Evolutionary conservation across 2,329 filamentous ascomycete genomes (phyloP).

Genomic region (Ciborinia camelliae): DNA sequence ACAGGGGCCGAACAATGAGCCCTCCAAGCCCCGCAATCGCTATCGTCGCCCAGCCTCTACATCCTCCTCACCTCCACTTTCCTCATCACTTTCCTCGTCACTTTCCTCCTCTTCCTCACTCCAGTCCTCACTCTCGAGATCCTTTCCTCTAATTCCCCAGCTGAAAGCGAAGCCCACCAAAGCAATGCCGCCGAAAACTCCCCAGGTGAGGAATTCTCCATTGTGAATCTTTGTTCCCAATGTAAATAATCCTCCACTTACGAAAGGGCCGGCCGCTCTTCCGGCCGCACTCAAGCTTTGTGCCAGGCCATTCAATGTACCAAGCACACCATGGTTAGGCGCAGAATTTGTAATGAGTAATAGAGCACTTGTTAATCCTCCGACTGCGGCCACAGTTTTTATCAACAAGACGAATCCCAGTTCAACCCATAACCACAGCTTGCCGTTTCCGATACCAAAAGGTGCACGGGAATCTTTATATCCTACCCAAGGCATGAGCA

Average conservation of each 20-base stretch:
- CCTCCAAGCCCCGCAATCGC: not conserved
- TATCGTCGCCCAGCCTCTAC: not conserved
- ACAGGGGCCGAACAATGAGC: not conserved
- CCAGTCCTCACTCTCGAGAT: conserved; percentile 52
- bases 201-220: conserved; percentile 82
- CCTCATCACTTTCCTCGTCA: conserved; percentile 30
- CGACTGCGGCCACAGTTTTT: conserved; percentile 90
- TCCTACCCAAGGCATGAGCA: conserved; percentile 85
- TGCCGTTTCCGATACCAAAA: conserved; percentile 59
- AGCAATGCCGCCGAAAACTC: conserved; percentile 78
- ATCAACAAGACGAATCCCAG: conserved; percentile 76
- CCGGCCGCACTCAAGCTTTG: conserved; percentile 92
- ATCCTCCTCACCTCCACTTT: not conserved
- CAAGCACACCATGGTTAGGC: conserved; percentile 78
- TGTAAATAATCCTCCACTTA: conserved; percentile 84
- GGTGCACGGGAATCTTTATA: conserved; percentile 61
- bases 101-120: conserved; percentile 27
- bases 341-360: conserved; percentile 95
- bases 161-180: conserved; percentile 77
- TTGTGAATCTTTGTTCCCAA: conserved; percentile 70
- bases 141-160: conserved; percentile 67
- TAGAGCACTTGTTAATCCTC: conserved; percentile 83
- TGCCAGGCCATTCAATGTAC: conserved; percentile 87
- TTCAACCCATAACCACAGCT: conserved; percentile 72
- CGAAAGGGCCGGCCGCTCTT: conserved; percentile 80